Conservation (phyloP, 1,284 basidiomycete species). For the Tilletia caries region DNA sequence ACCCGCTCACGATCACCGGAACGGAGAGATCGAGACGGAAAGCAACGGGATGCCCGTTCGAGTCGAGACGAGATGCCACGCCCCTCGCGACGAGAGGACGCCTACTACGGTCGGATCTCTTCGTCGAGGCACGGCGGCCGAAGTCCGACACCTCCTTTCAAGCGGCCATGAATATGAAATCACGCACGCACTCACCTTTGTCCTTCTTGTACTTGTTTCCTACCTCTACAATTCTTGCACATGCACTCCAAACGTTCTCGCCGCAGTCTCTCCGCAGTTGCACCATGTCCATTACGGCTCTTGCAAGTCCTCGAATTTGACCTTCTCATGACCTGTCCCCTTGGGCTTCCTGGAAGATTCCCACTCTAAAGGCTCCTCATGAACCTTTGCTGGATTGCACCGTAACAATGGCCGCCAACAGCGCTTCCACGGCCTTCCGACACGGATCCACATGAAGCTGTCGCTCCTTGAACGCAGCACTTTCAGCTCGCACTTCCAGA, state of each 20-base stretch:
- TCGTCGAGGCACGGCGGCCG: background rate
- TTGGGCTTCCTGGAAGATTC: too few relatives aligned
- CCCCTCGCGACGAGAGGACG: background rate
- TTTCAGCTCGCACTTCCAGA: background rate
- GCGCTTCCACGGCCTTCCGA: background rate
- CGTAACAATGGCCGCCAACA: background rate
- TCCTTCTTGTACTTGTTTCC: too few relatives aligned
- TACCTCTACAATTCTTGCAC: too few relatives aligned
- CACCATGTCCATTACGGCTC: too few relatives aligned
- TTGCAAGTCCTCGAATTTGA: too few relatives aligned
- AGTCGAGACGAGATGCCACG: background rate
- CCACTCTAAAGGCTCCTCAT: background rate
- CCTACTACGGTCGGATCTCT: conserved; percentile 1
- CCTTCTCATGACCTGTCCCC: too few relatives aligned
- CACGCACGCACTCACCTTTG: too few relatives aligned
- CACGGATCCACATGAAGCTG: conserved; percentile 5
- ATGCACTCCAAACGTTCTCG: too few relatives aligned
- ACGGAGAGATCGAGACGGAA: background rate
- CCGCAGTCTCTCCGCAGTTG: too few relatives aligned
- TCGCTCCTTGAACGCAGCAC: conserved; percentile 4
- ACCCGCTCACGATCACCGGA: background rate
- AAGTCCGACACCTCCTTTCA: conserved; percentile 1
- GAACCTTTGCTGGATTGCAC: too few relatives aligned
- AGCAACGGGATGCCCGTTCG: background rate
- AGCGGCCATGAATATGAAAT: background rate